Evolutionary conservation across 139 green algal genomes (phyloP).

Genomic region (Axilococcus clingmanii): DNA sequence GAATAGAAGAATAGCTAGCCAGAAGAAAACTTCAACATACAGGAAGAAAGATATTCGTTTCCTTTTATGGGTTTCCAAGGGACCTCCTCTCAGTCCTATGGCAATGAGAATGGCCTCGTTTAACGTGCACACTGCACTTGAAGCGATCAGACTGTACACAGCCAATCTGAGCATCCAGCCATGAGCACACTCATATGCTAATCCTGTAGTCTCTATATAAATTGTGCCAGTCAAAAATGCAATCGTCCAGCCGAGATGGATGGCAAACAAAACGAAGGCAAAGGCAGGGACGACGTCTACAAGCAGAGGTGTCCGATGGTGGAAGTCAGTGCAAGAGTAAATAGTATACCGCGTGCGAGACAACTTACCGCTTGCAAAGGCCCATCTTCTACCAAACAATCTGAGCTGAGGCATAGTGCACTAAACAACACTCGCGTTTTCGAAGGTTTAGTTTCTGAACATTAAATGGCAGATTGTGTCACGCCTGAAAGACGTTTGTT

Average conservation of each 20-base stretch:
- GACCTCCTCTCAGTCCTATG: conserved; percentile 6
- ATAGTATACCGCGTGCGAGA: too few relatives aligned
- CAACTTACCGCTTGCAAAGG: too few relatives aligned
- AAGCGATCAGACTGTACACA: not conserved
- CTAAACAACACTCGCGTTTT: too few relatives aligned
- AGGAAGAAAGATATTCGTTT: not conserved
- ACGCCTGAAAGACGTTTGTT: too few relatives aligned
- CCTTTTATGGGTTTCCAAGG: conserved; percentile 4
- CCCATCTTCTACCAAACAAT: not conserved
- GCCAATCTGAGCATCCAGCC: not conserved
- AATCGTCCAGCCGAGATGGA: not conserved
- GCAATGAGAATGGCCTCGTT: not conserved
- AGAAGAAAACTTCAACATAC: not conserved
- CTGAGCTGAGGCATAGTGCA: not conserved
- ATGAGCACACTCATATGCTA: not conserved
- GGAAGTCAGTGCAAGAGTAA: too few relatives aligned
- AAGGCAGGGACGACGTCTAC: not conserved
- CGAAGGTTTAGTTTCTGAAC: too few relatives aligned
- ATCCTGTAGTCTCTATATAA: not conserved
- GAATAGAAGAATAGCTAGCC: not conserved
- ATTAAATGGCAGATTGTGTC: too few relatives aligned
- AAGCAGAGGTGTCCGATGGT: too few relatives aligned
- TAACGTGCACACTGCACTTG: not conserved
- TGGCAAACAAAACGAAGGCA: not conserved
- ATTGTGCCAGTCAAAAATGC: not conserved